phyloP scores from a whole-genome alignment of 2,329 filamentous ascomycete species.

The Helotiales sp. region DNA sequence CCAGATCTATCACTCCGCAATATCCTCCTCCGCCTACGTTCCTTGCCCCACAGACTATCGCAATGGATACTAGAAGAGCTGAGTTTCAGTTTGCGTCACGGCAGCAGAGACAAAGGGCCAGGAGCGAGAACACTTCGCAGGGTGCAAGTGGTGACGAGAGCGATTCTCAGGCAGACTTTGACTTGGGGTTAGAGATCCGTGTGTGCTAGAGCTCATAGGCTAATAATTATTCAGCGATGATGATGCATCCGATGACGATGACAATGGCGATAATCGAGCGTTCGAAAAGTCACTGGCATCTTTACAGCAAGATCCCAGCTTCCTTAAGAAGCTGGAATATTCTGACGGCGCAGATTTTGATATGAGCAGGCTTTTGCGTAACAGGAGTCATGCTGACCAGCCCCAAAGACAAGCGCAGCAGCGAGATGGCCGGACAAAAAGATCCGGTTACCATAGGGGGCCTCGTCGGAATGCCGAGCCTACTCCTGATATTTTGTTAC shows the following conservation, averaged over 20 bases:
- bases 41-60: too few relatives aligned
- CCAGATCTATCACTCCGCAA: too few relatives aligned
- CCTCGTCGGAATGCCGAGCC: slow-evolving; percentile 63
- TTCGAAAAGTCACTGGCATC: neutral
- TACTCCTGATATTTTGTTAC: slow-evolving; percentile 68
- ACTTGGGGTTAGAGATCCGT: neutral
- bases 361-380: neutral
- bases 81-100: neutral
- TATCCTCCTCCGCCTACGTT: too few relatives aligned
- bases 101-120: neutral
- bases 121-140: neutral
- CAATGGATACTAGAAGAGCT: neutral
- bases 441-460: slow-evolving; percentile 31
- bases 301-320: neutral
- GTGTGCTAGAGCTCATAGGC: neutral
- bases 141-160: neutral
- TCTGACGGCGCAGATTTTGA: neutral
- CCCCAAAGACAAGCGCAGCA: neutral
- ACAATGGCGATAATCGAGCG: neutral
- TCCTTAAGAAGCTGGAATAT: neutral
- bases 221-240: slow-evolving; percentile 9
- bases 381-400: neutral
- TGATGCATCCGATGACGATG: neutral
- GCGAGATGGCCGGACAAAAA: neutral
- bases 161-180: neutral